Percentiles rank a stretch among this genome's conserved stretches.
Conservation (phyloP, 2,329 filamentous ascomycete species). For the Colletotrichum noveboracense region DNA sequence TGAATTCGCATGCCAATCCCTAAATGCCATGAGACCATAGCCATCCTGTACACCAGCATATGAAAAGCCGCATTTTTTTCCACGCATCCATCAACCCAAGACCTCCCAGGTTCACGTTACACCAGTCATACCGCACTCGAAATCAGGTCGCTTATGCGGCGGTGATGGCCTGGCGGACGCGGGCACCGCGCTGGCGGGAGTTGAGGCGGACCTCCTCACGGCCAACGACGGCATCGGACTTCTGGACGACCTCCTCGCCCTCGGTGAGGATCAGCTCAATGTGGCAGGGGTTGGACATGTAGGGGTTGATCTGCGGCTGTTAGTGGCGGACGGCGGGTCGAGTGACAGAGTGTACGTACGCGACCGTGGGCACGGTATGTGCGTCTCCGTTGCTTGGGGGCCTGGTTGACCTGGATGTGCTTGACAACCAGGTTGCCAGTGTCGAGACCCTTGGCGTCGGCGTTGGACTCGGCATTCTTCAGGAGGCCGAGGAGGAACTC, state of each 20-base stretch:
- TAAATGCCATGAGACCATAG: constrained; percentile 39
- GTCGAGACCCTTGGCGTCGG: constrained; percentile 96
- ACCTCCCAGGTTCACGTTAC: constrained; percentile 24
- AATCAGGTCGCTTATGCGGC: constrained; percentile 56
- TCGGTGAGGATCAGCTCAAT: constrained; percentile 99
- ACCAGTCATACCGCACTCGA: constrained; percentile 9
- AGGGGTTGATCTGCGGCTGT: constrained; percentile 88
- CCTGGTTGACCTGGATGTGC: constrained; percentile 99
- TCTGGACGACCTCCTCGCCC: constrained; percentile 93
- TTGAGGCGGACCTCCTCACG: constrained; percentile 74
- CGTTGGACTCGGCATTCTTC: constrained; percentile 97
- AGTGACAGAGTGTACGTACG: constrained; percentile 66
- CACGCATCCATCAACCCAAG: constrained; percentile 18
- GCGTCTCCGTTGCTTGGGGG: constrained; percentile 97
- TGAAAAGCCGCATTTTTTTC: constrained; percentile 27
- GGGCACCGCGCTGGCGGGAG: constrained; percentile 89
- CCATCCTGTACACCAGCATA: constrained; percentile 34
- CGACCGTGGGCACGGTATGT: constrained; percentile 99
- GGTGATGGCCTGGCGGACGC: constrained; percentile 68
- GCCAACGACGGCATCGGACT: constrained; percentile 73
- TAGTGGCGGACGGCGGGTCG: constrained; percentile 23
- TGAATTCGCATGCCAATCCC: constrained; percentile 37
- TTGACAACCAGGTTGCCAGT: constrained; percentile 97
- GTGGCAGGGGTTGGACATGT: constrained; percentile 99
- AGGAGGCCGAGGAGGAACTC: constrained; percentile 97